Conservation (phyloP, 305 asterid genomes). For the Fraxinus ornus region DNA sequence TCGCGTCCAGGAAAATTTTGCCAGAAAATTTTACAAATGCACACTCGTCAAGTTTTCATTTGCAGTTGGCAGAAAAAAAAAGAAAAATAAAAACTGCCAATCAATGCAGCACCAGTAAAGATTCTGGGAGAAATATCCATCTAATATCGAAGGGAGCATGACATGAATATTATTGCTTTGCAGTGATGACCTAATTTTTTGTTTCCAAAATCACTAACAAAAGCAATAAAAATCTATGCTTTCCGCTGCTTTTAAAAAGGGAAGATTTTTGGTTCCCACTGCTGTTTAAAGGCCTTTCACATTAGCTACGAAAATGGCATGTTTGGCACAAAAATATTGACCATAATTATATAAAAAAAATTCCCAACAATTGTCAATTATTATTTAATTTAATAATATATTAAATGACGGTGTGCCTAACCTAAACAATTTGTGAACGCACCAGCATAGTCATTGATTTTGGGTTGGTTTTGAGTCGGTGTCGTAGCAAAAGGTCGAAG, state of each 20-base stretch:
- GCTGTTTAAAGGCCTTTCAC: background rate
- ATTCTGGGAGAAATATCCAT: no score
- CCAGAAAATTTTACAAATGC: no score
- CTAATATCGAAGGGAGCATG: no score
- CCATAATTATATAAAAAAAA: background rate
- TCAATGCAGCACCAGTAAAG: no score
- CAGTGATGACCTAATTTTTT: background rate
- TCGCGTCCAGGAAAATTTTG: no score
- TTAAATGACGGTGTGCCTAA: background rate
- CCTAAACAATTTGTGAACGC: background rate
- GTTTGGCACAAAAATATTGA: background rate
- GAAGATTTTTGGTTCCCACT: background rate
- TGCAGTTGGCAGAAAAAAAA: no score
- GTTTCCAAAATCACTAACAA: background rate
- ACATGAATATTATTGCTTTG: background rate
- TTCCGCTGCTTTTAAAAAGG: background rate
- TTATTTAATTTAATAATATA: background rate
- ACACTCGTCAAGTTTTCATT: no score
- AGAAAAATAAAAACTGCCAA: no score
- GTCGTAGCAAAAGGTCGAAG: constrained; percentile 19
- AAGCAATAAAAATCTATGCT: background rate
- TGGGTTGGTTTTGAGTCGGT: background rate
- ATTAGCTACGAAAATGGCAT: background rate
- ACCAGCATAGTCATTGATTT: background rate
- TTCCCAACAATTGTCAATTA: background rate